Evolutionary conservation across 257 asterid genomes (phyloP), one percentile per base, ranked within the genome.

Genomic region (Paraleonurus japonicus): DNA sequence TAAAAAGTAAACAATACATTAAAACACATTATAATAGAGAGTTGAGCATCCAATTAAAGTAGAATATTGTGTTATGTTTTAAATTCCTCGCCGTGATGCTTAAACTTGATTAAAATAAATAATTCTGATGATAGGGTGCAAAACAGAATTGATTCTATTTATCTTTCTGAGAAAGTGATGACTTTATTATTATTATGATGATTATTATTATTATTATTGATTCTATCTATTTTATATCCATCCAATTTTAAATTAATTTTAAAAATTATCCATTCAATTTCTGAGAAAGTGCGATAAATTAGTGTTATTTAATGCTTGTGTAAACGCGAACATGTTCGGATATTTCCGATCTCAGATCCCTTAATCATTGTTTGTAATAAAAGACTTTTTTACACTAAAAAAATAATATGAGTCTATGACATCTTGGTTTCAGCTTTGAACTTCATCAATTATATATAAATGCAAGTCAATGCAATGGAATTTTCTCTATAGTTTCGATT

Each of bases 391-490:
- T 12, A 24, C 8, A 10, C 9, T 19, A 4, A 19, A 47, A 17
- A 61, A 33, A 41, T 7, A 22, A 10, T 53, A 9, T 62, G 12
- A 24, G 35, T 13, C 24, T 63, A 33, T 8, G 43, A 35, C 43
- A 35, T 35, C 43, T 35, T 33, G 16, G 27, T 54, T 19, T 67
- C 45, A 23, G 61, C 37, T 33, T 69, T 19, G 54, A 62, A 16
- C 17, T 69, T 55, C n/a, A 15, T 55, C 59, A 28, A 43, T 30
- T 27, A 27, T 20, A 70, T 57, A 24, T 11, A 7, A 7, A 55
- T 70, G 58, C 20, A 58, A 23, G 74, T 77, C 77, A 65, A 71
- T 59, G 77, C 53, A 48, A 65, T 48, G 65, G 39, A 53, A 75
- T 71, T 47, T 58, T 32, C 61, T 58, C 48, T n/a, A 33, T 16